A percentile compares a stretch with the other conserved stretches of the same genome.
Evolutionary conservation across 768 basidiomycete species (phyloP).

Genomic region (Suillus ampliporus): DNA sequence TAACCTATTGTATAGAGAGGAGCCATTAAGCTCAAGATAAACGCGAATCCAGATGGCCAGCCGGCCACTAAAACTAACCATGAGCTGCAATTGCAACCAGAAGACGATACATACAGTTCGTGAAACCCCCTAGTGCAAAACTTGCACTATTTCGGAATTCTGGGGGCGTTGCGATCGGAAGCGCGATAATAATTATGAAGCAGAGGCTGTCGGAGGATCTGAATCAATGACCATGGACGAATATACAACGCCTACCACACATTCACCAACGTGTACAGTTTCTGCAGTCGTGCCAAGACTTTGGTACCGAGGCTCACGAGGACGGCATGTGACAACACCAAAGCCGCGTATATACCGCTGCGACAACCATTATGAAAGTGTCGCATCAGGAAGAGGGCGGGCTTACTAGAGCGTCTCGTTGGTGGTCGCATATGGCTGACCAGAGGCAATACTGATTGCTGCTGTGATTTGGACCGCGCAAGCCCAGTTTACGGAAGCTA

Average conservation of each 20-base stretch:
- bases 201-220: neutral
- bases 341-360: constrained; percentile 65
- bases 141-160: constrained; percentile 43
- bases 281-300: constrained; percentile 59
- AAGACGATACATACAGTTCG: constrained; percentile 31
- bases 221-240: no score
- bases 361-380: constrained; percentile 41
- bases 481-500: constrained; percentile 66
- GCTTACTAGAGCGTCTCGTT: constrained; percentile 50
- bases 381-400: constrained; percentile 45
- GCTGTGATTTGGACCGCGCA: constrained; percentile 63
- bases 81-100: no score
- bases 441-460: constrained; percentile 47
- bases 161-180: constrained; percentile 41
- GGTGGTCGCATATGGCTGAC: constrained; percentile 47
- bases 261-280: no score
- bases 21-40: constrained; percentile 46
- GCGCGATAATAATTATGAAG: constrained; percentile 44
- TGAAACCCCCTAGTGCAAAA: constrained; percentile 45
- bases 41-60: constrained; percentile 52
- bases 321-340: constrained; percentile 65
- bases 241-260: no score
- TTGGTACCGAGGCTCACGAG: constrained; percentile 68
- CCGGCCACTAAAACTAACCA: constrained; percentile 32
- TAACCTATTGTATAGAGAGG: constrained; percentile 43